A percentile compares a stretch with the other conserved stretches of the same genome.
Conservation (phyloP, 2,329 filamentous ascomycete species). For the Colletotrichum musicola region DNA sequence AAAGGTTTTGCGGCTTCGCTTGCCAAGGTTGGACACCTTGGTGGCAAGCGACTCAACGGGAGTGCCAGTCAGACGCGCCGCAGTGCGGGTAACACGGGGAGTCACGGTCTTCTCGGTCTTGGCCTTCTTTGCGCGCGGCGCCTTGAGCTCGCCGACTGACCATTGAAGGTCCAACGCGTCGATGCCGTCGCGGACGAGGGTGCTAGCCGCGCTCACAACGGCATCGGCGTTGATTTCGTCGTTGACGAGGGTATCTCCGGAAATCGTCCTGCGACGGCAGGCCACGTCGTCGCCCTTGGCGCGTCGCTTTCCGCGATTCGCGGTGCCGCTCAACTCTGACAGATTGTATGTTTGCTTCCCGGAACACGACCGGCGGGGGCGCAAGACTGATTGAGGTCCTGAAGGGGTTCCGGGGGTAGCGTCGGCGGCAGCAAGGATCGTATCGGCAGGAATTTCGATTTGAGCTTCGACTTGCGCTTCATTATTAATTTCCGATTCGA, state of each 20-base stretch:
- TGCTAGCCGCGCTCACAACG: slow-evolving; percentile 41
- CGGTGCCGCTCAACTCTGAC: slow-evolving; percentile 71
- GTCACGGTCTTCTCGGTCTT: slow-evolving; percentile 49
- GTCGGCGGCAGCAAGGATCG: slow-evolving; percentile 12
- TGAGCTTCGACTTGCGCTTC: slow-evolving; percentile 33
- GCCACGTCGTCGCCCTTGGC: slow-evolving; percentile 63
- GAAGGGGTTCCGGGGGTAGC: slow-evolving; percentile 25
- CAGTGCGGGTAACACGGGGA: slow-evolving; percentile 53
- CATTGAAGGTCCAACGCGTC: slow-evolving; percentile 62
- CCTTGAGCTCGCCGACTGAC: slow-evolving; percentile 54
- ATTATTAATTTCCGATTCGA: slow-evolving; percentile 33
- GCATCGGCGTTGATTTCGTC: slow-evolving; percentile 41
- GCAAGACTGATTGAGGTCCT: slow-evolving; percentile 51
- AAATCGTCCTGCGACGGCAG: slow-evolving; percentile 60
- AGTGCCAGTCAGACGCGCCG: slow-evolving; percentile 59
- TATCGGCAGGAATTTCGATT: slow-evolving; percentile 26
- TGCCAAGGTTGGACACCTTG: slow-evolving; percentile 69
- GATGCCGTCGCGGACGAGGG: slow-evolving; percentile 53
- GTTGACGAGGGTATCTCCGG: slow-evolving; percentile 53
- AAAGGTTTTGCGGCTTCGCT: slow-evolving; percentile 68
- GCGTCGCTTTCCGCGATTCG: slow-evolving; percentile 69
- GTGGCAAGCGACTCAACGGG: slow-evolving; percentile 58
- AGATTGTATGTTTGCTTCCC: slow-evolving; percentile 76
- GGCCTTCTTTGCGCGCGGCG: slow-evolving; percentile 50
- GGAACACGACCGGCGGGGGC: slow-evolving; percentile 67